Evolutionary conservation across 1,284 basidiomycete genomes (phyloP).

Genomic region (Ganoderma lingzhi): DNA sequence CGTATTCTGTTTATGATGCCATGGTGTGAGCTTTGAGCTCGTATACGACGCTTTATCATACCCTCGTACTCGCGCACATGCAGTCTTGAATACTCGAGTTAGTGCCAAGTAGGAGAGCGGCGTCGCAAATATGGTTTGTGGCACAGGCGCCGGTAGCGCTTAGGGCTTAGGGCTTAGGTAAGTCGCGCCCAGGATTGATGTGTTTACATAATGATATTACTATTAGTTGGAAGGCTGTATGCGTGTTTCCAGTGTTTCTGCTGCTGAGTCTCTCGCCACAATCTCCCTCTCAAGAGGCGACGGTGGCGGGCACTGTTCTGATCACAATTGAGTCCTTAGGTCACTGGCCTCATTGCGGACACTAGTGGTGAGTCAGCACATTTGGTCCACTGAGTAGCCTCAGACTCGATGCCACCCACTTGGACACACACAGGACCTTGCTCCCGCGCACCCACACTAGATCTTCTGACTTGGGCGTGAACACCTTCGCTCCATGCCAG

Average conservation of each 20-base stretch:
- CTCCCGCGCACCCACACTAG: slow-evolving; percentile 26
- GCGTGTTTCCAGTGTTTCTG: slow-evolving; percentile 10
- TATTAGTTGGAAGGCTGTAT: background rate
- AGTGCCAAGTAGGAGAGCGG: too few relatives aligned
- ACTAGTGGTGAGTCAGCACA: background rate
- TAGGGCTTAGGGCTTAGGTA: background rate
- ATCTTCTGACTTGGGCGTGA: slow-evolving; percentile 1
- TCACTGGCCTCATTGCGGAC: background rate
- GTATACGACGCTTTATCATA: too few relatives aligned
- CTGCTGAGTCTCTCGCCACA: slow-evolving; percentile 7
- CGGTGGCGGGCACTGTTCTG: slow-evolving; percentile 13
- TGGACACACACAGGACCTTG: slow-evolving; percentile 21
- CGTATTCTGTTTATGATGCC: too few relatives aligned
- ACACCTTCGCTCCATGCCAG: slow-evolving; percentile 19
- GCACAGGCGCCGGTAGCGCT: too few relatives aligned
- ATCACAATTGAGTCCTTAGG: background rate
- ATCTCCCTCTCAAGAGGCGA: slow-evolving; percentile 1
- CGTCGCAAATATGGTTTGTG: too few relatives aligned
- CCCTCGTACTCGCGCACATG: too few relatives aligned
- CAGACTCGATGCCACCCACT: slow-evolving; percentile 22
- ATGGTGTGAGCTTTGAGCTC: too few relatives aligned
- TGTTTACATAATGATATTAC: slow-evolving; percentile 13
- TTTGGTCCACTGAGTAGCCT: slow-evolving; percentile 10
- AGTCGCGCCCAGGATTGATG: slow-evolving; percentile 6
- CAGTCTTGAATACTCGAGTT: too few relatives aligned